Percentiles rank a stretch among this genome's conserved stretches.
Conservation (phyloP, 2,329 filamentous ascomycete species). For the Huntiella savannae region DNA sequence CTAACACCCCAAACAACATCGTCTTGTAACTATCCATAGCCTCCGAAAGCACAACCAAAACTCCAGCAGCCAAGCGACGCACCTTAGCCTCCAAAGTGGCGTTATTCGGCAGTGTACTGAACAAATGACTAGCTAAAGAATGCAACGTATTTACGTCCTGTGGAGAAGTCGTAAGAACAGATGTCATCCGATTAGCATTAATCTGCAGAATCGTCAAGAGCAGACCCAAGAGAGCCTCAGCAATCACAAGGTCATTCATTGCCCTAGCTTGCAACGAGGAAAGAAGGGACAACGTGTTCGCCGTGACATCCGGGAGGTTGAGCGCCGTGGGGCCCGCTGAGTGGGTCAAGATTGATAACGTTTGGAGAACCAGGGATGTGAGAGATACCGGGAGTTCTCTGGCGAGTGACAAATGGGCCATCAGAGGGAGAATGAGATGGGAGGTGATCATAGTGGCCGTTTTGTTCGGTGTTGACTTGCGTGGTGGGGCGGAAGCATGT, state of each 20-base stretch:
- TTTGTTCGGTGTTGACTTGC: conserved; percentile 50
- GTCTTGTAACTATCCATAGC: conserved; percentile 66
- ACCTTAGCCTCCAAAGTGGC: conserved; percentile 56
- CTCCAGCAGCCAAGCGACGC: conserved; percentile 58
- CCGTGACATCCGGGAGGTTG: conserved; percentile 58
- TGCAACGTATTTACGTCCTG: too few relatives aligned
- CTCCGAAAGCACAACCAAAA: conserved; percentile 61
- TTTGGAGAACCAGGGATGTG: conserved; percentile 67
- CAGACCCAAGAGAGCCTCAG: conserved; percentile 58
- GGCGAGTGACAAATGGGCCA: conserved; percentile 57
- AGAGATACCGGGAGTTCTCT: conserved; percentile 26
- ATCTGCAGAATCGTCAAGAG: conserved; percentile 67
- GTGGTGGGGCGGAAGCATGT: conserved; percentile 22
- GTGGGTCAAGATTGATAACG: conserved; percentile 63
- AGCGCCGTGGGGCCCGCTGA: conserved; percentile 66
- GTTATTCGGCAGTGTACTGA: too few relatives aligned
- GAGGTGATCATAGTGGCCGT: conserved; percentile 57
- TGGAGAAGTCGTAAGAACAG: too few relatives aligned
- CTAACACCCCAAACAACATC: conserved; percentile 49
- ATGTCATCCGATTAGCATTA: conserved; percentile 50
- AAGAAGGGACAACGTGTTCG: conserved; percentile 69
- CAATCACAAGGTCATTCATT: conserved; percentile 43
- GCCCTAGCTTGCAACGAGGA: conserved; percentile 44
- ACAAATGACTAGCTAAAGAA: too few relatives aligned
- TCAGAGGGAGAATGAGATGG: conserved; percentile 73